Base-by-base conservation (phyloP, 2,329 filamentous ascomycete genomes). In the Fusarium scirpi region DNA sequence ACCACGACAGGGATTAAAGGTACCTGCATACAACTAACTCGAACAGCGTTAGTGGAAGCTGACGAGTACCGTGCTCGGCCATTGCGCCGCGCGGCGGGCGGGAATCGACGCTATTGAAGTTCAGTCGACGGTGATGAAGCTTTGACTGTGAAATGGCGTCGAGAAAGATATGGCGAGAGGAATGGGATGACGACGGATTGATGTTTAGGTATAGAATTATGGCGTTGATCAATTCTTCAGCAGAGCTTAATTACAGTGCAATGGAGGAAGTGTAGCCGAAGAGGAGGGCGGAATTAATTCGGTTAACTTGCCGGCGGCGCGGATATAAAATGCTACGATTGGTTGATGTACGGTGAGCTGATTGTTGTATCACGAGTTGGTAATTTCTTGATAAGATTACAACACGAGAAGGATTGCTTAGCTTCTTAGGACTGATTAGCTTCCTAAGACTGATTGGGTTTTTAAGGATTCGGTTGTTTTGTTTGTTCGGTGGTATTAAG, bases 21-120 rank as follows among this genome's bases (percentile, higher is more conserved):
- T 65, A 59, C 62, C 62, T 65, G 62, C 62, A 65, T 59, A 25
- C 27, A 30, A 41, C 54, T 61, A 38, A 38, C 10, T 38, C 34
- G 3, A 38, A 38, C 5, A 5, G 7, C 6, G 34, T 38, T 38
- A 38, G 34, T 38, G 18, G 34, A 7, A 38, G 62, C 49, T 43
- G 40, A 62, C 57, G 24, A 24, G 24, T 29, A 30, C 47, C 58
- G 10, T n/a, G 18, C 34, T 38, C 6, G 34, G 27, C 22, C 43
- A 29, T 43, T 62, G 48, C 56, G 60, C 48, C 53, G 7, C 22
- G 57, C 57, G 48, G 18, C 34, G 34, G 34, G 34, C 34, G 34
- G 34, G 18, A 38, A 38, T 38, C 34, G 34, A 38, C 34, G 18
- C 34, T 38, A 38, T 38, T 7, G 34, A 38, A n/a, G 18, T 38